These are phyloP conservation scores for Chaetomium globosum DNA, from an alignment of 2,329 filamentous ascomycete genomes.

Conservation along the genomic window DNA sequence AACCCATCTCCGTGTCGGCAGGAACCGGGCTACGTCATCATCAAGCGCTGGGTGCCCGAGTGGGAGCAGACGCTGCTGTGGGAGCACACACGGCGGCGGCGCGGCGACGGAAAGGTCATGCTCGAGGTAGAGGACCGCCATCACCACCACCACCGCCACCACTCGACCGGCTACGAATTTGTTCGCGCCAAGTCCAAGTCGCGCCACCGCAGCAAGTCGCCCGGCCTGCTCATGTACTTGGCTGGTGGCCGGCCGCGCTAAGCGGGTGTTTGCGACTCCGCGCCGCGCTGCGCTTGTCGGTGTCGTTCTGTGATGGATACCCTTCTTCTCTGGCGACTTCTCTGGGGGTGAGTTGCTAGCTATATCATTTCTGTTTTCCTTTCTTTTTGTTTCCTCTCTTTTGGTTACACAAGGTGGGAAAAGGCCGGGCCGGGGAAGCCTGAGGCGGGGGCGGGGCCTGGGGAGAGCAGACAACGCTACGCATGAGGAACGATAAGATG, in stretches of 20 bases:
- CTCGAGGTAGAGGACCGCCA: constrained; percentile 49
- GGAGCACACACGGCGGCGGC: constrained; percentile 67
- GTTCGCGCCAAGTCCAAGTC: constrained; percentile 58
- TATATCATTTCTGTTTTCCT: not conserved
- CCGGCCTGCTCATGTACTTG: constrained; percentile 59
- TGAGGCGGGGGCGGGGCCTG: not conserved
- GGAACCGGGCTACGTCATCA: constrained; percentile 71
- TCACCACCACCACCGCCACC: constrained; percentile 44
- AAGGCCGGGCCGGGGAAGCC: not conserved
- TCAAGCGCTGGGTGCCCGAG: constrained; percentile 73
- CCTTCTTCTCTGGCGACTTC: not conserved
- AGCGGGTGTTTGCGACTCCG: not conserved
- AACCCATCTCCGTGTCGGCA: constrained; percentile 36
- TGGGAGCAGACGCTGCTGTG: constrained; percentile 72
- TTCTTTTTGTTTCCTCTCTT: not conserved
- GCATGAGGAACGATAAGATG: constrained; percentile 23
- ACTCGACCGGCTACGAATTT: constrained; percentile 53
- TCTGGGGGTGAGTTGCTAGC: too few species aligned
- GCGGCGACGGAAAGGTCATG: constrained; percentile 51
- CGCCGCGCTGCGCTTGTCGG: not conserved
- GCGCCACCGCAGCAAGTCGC: constrained; percentile 59
- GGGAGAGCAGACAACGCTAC: not conserved
- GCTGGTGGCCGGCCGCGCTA: constrained; percentile 54
- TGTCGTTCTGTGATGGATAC: not conserved
- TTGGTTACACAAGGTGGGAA: not conserved